Conservation (phyloP, 163 green algal genomes). For the Trebouxia gelatinosa region DNA sequence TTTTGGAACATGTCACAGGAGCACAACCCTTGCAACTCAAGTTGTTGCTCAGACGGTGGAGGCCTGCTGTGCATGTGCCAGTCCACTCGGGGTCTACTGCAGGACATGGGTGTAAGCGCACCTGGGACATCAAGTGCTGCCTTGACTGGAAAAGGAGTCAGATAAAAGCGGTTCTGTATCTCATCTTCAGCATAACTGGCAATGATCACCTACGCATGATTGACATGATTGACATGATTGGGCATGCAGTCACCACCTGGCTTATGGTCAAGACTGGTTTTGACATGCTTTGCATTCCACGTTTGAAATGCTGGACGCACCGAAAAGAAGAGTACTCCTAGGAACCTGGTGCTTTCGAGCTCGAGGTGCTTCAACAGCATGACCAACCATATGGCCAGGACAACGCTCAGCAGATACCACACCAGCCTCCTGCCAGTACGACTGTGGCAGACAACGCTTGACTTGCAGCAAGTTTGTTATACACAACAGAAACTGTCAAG, state of each 20-base stretch:
- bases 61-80: too few relatives aligned
- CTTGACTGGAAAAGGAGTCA: conserved; percentile 29
- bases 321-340: background rate
- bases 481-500: too few relatives aligned
- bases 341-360: background rate
- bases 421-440: conserved; percentile 8
- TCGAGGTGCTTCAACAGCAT: conserved; percentile 20
- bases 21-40: too few relatives aligned
- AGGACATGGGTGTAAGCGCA: too few relatives aligned
- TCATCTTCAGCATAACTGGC: conserved; percentile 26
- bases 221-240: background rate
- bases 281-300: too few relatives aligned
- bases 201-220: conserved; percentile 16
- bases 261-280: background rate
- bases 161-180: conserved; percentile 22
- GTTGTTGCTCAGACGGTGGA: too few relatives aligned
- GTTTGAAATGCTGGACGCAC: too few relatives aligned
- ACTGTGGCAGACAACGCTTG: too few relatives aligned
- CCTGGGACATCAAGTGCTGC: conserved; percentile 2
- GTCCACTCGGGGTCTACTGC: too few relatives aligned
- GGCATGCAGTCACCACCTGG: background rate
- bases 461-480: too few relatives aligned
- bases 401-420: background rate
- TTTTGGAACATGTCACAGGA: too few relatives aligned
- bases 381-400: conserved; percentile 1